Evolutionary conservation across 2,329 filamentous ascomycete species (phyloP).

Genomic region (Monilinia laxa): DNA sequence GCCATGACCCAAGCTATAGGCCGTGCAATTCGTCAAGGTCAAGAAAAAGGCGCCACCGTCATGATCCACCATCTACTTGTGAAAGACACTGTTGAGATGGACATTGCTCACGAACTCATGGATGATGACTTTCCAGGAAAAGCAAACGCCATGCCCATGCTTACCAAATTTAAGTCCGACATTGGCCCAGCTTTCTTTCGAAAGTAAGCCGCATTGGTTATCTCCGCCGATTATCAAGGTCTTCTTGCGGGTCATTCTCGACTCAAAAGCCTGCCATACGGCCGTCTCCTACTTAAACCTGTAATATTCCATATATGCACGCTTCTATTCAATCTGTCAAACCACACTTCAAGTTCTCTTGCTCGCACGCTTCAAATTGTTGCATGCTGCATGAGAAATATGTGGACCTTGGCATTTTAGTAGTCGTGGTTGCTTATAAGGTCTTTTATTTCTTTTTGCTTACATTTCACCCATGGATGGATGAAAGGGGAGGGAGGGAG

Average conservation of each 20-base stretch:
- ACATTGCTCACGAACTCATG: slow-evolving; percentile 2
- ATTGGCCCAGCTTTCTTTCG: slow-evolving; percentile 4
- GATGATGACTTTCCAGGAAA: slow-evolving; percentile 2
- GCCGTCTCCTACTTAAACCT: neutral
- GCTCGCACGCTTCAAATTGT: neutral
- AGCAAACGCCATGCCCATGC: neutral
- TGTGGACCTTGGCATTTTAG: neutral
- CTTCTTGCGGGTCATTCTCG: neutral
- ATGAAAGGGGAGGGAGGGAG: neutral
- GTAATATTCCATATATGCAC: neutral
- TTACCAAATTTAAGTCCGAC: neutral
- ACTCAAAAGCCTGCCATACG: neutral
- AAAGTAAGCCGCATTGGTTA: neutral
- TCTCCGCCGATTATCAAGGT: too few relatives aligned
- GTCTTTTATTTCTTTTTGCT: neutral
- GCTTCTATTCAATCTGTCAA: neutral
- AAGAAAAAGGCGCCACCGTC: slow-evolving; percentile 37
- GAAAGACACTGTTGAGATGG: slow-evolving; percentile 7
- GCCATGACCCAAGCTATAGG: slow-evolving; percentile 65
- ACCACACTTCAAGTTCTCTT: neutral
- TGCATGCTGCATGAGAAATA: neutral
- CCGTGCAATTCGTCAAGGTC: slow-evolving; percentile 57
- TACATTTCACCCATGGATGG: neutral
- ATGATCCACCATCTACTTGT: slow-evolving; percentile 3
- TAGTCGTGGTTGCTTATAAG: neutral